Conservation (phyloP, 164 flowering plant species). For the Magnolia kwangsiensis region DNA sequence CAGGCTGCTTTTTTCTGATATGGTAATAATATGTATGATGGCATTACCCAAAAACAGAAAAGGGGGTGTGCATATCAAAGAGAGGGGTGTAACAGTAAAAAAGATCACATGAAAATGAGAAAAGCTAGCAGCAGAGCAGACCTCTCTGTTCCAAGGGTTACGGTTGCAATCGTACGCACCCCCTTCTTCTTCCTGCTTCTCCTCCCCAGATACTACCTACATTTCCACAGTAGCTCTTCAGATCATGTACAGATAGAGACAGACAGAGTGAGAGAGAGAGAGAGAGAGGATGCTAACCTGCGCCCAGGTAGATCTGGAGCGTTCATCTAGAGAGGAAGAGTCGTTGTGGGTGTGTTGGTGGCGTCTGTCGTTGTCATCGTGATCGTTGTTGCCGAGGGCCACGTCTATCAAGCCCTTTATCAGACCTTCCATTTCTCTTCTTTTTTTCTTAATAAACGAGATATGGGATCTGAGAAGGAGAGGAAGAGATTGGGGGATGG, state of each 20-base stretch:
- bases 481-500: neutral
- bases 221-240: conserved; percentile 1
- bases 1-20: neutral
- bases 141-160: neutral
- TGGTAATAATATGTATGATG: too few species aligned
- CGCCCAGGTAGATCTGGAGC: conserved; percentile 86
- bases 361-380: conserved; percentile 5
- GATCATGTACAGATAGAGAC: neutral
- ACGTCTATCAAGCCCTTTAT: conserved; percentile 72
- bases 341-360: neutral
- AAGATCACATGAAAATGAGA: neutral
- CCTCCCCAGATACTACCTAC: conserved; percentile 63
- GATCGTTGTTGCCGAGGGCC: conserved; percentile 38
- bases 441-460: neutral
- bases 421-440: conserved; percentile 66
- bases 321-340: conserved; percentile 40
- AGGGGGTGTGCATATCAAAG: too few species aligned
- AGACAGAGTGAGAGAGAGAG: neutral
- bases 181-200: neutral
- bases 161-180: neutral
- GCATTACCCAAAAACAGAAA: too few species aligned
- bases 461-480: neutral
- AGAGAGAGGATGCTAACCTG: conserved; percentile 33
- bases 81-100: neutral
- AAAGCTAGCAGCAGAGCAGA: neutral